These are phyloP conservation scores for Geranium incanum DNA, from an alignment of 441 rosid genomes.

Conservation along the genomic window DNA sequence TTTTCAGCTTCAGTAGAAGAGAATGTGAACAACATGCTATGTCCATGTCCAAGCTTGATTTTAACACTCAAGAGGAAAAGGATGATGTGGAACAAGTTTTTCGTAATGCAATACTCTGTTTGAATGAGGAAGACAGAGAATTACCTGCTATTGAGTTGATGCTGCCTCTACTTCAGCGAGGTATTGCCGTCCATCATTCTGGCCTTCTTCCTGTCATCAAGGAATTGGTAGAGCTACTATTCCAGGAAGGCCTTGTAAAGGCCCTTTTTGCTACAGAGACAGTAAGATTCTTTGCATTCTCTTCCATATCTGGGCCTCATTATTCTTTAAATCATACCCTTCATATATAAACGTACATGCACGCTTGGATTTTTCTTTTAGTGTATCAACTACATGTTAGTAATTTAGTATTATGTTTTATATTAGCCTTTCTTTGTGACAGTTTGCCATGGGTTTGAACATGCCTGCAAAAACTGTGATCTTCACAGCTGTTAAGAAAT, in stretches of 20 bases:
- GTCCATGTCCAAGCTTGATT: constrained; percentile 98
- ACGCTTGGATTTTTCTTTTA: background rate
- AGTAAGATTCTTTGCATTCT: constrained; percentile 40
- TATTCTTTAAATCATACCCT: background rate
- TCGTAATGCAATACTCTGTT: constrained; percentile 69
- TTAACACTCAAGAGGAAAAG: constrained; percentile 81
- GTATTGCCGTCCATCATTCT: constrained; percentile 97
- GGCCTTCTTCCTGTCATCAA: constrained; percentile 98
- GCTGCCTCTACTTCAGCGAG: constrained; percentile 94
- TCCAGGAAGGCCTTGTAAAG: constrained; percentile 98
- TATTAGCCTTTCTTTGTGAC: constrained; percentile 24
- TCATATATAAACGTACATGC: background rate
- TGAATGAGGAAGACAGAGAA: constrained; percentile 89
- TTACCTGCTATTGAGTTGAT: constrained; percentile 92
- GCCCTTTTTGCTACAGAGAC: constrained; percentile 98
- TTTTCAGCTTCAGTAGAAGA: constrained; percentile 98
- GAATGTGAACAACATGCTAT: constrained; percentile 95
- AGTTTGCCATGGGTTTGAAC: constrained; percentile 99
- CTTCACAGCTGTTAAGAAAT: constrained; percentile 86
- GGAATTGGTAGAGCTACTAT: constrained; percentile 96
- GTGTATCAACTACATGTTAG: constrained; percentile 9
- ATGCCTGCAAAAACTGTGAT: constrained; percentile 99
- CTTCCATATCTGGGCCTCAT: background rate
- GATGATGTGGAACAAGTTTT: constrained; percentile 71
- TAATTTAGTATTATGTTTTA: constrained; percentile 16